Evolutionary conservation across 2,329 filamentous ascomycete genomes (phyloP), one percentile per base, ranked within the genome.

Genomic region (Neopestalotiopsis sp.): DNA sequence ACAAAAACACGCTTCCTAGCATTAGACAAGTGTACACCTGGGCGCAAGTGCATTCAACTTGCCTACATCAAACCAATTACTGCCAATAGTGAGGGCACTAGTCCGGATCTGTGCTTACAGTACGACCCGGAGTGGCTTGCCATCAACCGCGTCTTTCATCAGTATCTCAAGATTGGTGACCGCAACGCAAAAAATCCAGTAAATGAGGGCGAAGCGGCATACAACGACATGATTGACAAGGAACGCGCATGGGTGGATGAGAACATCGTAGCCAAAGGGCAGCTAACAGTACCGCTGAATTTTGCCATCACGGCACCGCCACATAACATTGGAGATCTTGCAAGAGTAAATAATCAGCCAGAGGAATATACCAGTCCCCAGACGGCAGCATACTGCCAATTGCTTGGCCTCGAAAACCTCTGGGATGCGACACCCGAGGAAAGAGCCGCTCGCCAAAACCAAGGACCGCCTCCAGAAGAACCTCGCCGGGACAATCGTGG

Each of bases 101-200:
- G 6, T n/a, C 65, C 40, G 1, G 28, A 38, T 5, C 87, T 89
- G 73, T 84, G 82, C 12, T 85, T 98, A 0, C 84, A 90, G 62
- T 98, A 99, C 78, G 96, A 99, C 79, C 89, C 91, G 12, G 96
- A 99, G 82, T 99, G 95, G 95, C 90, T 99, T 7, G 92, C 96
- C 57, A 98, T 99, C 72, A 95, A 91, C 13, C 92, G 95, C 57
- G 91, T 90, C 7, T 97, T 98, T 76, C 89, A 92, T 56, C 74
- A 84, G 3, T 85, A 89, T 56, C 84, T 96, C 1, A 80, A 83
- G 1, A 82, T 95, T 49, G 92, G 93, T 69, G 85, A 91, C 71
- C 84, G 84, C 5, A 77, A 81, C 7, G 85, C 87, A 1, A 79
- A 81, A 53, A 80, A 87, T 0, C 85, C 91, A 0, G 78, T 82